Evolutionary conservation across 148 eudicot species (phyloP).

Genomic region (Rhododendron molle): DNA sequence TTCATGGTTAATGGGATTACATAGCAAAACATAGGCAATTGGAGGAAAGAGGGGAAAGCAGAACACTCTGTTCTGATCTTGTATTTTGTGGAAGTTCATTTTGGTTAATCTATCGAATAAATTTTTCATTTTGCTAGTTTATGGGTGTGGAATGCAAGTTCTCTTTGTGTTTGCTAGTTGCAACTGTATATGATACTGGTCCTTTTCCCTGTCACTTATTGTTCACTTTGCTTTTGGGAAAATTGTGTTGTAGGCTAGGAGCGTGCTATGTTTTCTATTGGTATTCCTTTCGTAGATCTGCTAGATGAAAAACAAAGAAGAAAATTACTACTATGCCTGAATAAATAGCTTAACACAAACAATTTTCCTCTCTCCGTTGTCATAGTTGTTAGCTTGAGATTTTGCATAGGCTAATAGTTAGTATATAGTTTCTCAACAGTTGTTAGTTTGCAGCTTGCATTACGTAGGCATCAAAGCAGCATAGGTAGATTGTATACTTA

Average conservation of each 20-base stretch:
- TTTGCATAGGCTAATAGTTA: no score
- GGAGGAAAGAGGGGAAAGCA: conserved; percentile 10
- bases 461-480: no score
- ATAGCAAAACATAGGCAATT: neutral
- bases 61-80: conserved; percentile 41
- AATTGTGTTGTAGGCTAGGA: neutral
- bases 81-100: conserved; percentile 7
- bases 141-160: neutral
- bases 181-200: neutral
- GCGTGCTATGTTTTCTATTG: no score
- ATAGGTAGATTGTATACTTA: no score
- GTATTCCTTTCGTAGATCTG: no score
- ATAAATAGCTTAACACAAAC: no score
- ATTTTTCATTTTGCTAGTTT: neutral
- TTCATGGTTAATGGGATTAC: neutral
- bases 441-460: no score
- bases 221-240: neutral
- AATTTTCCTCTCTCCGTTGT: no score
- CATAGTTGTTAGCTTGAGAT: no score
- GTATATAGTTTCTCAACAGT: no score
- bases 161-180: neutral
- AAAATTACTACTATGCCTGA: no score
- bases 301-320: no score
- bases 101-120: neutral
- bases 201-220: neutral